phyloP scores from a whole-genome alignment of 768 basidiomycete species.

The Harrya chromipes region DNA sequence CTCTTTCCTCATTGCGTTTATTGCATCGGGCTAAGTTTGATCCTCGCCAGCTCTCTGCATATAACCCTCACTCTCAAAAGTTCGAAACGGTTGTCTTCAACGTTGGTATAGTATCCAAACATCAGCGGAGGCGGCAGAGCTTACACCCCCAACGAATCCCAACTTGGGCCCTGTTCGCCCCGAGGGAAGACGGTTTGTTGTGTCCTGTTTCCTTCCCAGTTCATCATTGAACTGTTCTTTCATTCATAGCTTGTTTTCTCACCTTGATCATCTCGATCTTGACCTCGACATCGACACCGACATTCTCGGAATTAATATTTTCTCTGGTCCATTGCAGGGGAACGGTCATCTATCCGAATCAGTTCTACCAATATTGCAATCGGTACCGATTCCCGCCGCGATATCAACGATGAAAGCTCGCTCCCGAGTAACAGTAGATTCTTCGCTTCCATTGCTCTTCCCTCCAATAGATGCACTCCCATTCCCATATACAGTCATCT shows the following conservation, averaged over 20 bases:
- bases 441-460: constrained; percentile 62
- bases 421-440: constrained; percentile 41
- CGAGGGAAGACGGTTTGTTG: no score
- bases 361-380: constrained; percentile 1
- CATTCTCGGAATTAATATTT: constrained; percentile 29
- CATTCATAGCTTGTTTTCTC: constrained; percentile 61
- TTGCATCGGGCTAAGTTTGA: no score
- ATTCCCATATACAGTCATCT: no score
- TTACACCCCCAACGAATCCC: constrained; percentile 36
- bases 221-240: neutral
- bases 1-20: no score
- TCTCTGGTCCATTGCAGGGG: constrained; percentile 4
- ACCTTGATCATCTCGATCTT: constrained; percentile 69
- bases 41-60: no score
- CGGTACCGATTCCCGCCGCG: constrained; percentile 3
- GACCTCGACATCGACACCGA: constrained; percentile 69
- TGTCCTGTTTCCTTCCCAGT: neutral
- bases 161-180: constrained; percentile 75
- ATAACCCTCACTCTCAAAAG: no score
- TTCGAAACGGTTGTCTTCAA: no score
- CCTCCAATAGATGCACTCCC: constrained; percentile 38
- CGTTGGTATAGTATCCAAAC: neutral
- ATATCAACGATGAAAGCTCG: constrained; percentile 1
- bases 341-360: neutral
- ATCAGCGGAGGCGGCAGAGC: neutral